A percentile compares a stretch with the other conserved stretches of the same genome.
Evolutionary conservation across 345 rosid species (phyloP).

Genomic region (Dimocarpus longan): DNA sequence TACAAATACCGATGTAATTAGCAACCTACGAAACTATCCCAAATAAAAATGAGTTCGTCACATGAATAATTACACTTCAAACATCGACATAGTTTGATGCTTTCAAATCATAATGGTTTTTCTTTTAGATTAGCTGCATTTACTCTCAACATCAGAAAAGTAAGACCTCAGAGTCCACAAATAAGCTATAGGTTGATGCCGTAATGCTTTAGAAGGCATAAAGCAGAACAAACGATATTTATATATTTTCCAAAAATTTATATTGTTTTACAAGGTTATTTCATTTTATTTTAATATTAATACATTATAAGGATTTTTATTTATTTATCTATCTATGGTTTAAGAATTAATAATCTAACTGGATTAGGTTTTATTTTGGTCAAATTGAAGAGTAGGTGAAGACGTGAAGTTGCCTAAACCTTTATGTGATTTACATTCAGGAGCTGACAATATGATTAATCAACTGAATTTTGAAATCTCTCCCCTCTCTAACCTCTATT

Average conservation of each 20-base stretch:
- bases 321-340: background rate
- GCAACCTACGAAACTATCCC: background rate
- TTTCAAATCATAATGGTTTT: background rate
- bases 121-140: too few species aligned
- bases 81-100: background rate
- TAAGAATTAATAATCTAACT: background rate
- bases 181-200: conserved; percentile 1
- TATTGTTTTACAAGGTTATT: background rate
- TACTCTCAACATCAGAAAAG: background rate
- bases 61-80: background rate
- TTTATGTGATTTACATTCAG: too few species aligned
- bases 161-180: background rate
- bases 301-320: background rate
- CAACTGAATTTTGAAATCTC: background rate
- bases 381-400: background rate
- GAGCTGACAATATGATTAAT: background rate
- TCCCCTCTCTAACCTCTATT: background rate
- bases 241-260: too few species aligned
- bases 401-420: background rate
- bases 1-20: background rate
- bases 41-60: conserved; percentile 4
- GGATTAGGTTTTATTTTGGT: background rate
- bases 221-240: background rate
- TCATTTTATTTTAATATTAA: background rate
- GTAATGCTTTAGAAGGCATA: background rate